phyloP scores from a whole-genome alignment of 176 grass and related monocot genomes.

The Puya raimondii region DNA sequence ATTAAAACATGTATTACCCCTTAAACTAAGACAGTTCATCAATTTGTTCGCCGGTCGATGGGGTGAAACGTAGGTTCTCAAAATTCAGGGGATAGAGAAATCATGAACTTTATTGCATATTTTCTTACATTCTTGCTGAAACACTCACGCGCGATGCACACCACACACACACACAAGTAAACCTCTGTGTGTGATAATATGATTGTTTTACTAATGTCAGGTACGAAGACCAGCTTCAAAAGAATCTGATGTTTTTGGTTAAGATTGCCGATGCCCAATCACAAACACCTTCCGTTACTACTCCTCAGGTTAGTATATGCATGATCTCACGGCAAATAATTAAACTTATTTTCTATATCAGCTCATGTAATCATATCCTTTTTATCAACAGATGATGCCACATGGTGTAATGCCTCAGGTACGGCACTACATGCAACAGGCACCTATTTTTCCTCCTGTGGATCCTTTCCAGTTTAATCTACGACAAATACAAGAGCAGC shows the following conservation, averaged over 20 bases:
- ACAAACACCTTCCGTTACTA: conserved; percentile 28
- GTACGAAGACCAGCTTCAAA: conserved; percentile 40
- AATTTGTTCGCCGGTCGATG: no score
- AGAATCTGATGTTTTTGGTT: conserved; percentile 38
- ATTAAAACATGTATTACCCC: no score
- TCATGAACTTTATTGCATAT: no score
- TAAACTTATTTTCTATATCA: no score
- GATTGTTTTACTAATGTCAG: conserved; percentile 12
- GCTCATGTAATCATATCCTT: neutral
- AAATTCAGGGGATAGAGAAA: no score
- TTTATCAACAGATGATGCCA: conserved; percentile 24
- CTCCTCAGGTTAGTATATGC: conserved; percentile 20
- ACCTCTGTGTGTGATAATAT: neutral
- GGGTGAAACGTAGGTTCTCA: no score
- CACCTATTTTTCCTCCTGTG: conserved; percentile 13
- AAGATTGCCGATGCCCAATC: conserved; percentile 37
- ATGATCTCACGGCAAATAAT: neutral
- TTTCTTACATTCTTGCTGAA: no score
- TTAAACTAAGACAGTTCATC: no score
- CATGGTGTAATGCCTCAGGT: conserved; percentile 26
- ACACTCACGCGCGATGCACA: no score
- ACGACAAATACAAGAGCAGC: conserved; percentile 23
- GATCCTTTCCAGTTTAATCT: conserved; percentile 18
- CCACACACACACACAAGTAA: no score
- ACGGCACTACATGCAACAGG: conserved; percentile 18